Evolutionary conservation across 345 rosid genomes (phyloP).

Genomic region (Erysimum cheiranthoides): DNA sequence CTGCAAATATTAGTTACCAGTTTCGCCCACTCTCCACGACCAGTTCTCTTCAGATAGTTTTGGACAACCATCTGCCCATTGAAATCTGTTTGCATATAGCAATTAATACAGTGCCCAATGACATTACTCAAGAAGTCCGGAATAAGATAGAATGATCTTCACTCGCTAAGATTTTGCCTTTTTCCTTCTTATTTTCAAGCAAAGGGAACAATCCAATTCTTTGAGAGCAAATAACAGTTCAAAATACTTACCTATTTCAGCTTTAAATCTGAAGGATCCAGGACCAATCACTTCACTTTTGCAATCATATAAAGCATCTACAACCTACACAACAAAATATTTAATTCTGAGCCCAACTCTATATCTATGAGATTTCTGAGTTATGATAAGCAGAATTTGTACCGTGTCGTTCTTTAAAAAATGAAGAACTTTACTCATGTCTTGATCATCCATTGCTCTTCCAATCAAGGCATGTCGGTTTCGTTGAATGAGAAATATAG

Average conservation of each 20-base stretch:
- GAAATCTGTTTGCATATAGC: conserved; percentile 72
- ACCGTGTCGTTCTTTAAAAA: conserved; percentile 89
- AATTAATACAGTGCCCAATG: conserved; percentile 18
- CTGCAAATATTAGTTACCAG: conserved; percentile 55
- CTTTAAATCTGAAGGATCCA: conserved; percentile 96
- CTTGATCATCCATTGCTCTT: conserved; percentile 96
- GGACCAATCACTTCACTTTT: conserved; percentile 99
- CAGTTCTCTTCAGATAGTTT: conserved; percentile 81
- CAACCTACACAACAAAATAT: conserved; percentile 62
- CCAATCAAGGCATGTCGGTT: conserved; percentile 98
- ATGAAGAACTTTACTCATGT: conserved; percentile 86
- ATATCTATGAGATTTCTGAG: background rate
- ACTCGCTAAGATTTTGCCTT: background rate
- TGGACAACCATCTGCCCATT: conserved; percentile 85
- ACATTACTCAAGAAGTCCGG: conserved; percentile 8
- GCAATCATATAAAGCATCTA: conserved; percentile 95
- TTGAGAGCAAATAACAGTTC: conserved; percentile 20
- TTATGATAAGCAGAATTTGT: conserved; percentile 39
- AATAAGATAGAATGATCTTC: background rate
- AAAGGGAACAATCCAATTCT: conserved; percentile 16
- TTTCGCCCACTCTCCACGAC: conserved; percentile 87
- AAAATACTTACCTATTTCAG: conserved; percentile 81
- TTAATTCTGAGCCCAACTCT: background rate
- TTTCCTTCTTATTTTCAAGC: background rate
- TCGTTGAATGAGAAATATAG: conserved; percentile 97